Conservation (phyloP, 257 asterid genomes). For the Nicotiana tomentosiformis region DNA sequence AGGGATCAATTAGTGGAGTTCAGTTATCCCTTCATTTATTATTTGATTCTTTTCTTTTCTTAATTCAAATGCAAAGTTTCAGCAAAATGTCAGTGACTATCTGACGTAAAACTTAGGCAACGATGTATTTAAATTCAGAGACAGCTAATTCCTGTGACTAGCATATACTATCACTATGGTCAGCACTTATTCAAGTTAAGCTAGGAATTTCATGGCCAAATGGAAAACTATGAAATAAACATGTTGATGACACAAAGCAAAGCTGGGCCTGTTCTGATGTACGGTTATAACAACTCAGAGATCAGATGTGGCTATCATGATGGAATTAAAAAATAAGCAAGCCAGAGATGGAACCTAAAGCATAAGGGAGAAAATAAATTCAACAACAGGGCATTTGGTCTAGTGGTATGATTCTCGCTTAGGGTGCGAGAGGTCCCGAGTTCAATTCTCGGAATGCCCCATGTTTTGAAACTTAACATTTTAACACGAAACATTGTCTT, state of each 20-base stretch:
- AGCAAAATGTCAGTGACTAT: no score
- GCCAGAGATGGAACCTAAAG: neutral
- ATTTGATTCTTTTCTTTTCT: no score
- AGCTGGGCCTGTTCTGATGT: neutral
- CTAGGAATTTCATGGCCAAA: neutral
- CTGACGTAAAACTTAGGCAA: no score
- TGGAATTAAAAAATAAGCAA: neutral
- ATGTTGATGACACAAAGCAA: neutral
- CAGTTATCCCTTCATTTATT: no score
- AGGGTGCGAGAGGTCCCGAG: conserved; percentile 96
- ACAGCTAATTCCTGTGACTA: no score
- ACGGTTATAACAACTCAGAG: neutral
- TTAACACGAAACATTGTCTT: no score
- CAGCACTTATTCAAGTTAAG: neutral
- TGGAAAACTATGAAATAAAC: neutral
- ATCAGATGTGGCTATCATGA: neutral
- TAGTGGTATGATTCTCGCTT: conserved; percentile 84
- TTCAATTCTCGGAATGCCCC: conserved; percentile 93
- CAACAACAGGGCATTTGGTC: conserved; percentile 55
- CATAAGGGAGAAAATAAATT: neutral
- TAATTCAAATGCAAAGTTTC: no score
- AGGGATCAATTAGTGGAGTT: no score
- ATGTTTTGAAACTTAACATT: no score
- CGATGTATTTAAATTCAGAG: no score
- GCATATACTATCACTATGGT: neutral